These are phyloP conservation scores for Talaromyces piceae DNA, from an alignment of 2,329 filamentous ascomycete genomes.

Conservation along the genomic window DNA sequence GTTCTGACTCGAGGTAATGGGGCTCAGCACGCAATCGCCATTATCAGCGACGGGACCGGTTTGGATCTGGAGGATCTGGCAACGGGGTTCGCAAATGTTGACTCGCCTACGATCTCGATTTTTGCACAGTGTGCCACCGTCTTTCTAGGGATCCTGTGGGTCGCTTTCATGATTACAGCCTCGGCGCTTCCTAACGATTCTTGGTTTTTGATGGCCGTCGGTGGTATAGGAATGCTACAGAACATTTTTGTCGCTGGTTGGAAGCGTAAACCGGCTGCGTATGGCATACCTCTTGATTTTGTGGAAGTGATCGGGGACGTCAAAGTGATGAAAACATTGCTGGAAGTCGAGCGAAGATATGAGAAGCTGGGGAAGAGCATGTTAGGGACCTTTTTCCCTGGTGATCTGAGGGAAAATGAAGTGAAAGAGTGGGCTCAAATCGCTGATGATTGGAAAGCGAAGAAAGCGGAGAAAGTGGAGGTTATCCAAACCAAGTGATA, in stretches of 20 bases:
- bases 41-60: conserved; percentile 26
- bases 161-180: conserved; percentile 35
- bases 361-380: conserved; percentile 25
- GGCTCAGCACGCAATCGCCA: conserved; percentile 32
- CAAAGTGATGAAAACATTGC: conserved; percentile 28
- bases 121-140: conserved; percentile 17
- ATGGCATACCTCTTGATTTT: conserved; percentile 24
- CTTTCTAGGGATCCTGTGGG: conserved; percentile 30
- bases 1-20: conserved; percentile 38
- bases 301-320: conserved; percentile 19
- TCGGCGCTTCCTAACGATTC: conserved; percentile 29
- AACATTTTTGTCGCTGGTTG: conserved; percentile 31
- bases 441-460: conserved; percentile 8
- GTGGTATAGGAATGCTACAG: conserved; percentile 35
- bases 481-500: not conserved
- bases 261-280: conserved; percentile 20
- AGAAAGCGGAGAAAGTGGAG: conserved; percentile 2
- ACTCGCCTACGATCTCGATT: conserved; percentile 8
- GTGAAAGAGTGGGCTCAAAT: conserved; percentile 12
- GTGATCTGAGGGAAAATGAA: conserved; percentile 13
- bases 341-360: conserved; percentile 23
- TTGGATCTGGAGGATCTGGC: conserved; percentile 40
- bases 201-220: conserved; percentile 38
- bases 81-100: conserved; percentile 15
- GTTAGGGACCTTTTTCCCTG: conserved; percentile 25